These are phyloP conservation scores for Cymbopogon flexuosus DNA, from an alignment of 202 grass and related monocot species.

Conservation along the genomic window DNA sequence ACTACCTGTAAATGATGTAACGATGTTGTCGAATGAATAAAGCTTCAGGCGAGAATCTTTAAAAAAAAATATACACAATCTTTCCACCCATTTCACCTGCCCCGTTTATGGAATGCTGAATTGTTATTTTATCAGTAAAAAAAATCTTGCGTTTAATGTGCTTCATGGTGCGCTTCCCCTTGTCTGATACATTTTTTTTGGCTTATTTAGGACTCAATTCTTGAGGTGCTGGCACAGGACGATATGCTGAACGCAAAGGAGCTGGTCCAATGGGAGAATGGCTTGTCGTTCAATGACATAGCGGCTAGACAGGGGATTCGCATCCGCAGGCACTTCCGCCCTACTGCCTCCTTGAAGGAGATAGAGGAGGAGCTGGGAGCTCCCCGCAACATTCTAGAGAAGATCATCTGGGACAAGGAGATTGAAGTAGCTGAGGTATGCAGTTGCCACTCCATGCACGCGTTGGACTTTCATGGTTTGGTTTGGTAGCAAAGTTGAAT, in stretches of 20 bases:
- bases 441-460: not conserved
- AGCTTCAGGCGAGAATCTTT: no score
- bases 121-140: not conserved
- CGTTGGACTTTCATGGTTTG: not conserved
- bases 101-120: not conserved
- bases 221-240: slow-evolving; percentile 21
- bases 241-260: slow-evolving; percentile 42
- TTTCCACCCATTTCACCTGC: not conserved
- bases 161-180: not conserved
- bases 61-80: not conserved
- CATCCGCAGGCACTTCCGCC: slow-evolving; percentile 56
- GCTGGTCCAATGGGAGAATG: slow-evolving; percentile 52
- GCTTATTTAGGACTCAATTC: not conserved
- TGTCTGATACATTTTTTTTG: not conserved
- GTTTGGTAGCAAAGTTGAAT: not conserved
- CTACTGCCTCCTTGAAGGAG: slow-evolving; percentile 18
- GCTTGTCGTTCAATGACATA: slow-evolving; percentile 49
- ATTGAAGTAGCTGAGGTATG: slow-evolving; percentile 69
- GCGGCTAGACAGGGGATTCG: slow-evolving; percentile 66
- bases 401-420: slow-evolving; percentile 95
- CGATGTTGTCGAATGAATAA: no score
- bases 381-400: slow-evolving; percentile 70
- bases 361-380: slow-evolving; percentile 35
- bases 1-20: no score
- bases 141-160: not conserved